phyloP scores from a whole-genome alignment of 108 stramenopile species.

The Cyclotella cryptica region DNA sequence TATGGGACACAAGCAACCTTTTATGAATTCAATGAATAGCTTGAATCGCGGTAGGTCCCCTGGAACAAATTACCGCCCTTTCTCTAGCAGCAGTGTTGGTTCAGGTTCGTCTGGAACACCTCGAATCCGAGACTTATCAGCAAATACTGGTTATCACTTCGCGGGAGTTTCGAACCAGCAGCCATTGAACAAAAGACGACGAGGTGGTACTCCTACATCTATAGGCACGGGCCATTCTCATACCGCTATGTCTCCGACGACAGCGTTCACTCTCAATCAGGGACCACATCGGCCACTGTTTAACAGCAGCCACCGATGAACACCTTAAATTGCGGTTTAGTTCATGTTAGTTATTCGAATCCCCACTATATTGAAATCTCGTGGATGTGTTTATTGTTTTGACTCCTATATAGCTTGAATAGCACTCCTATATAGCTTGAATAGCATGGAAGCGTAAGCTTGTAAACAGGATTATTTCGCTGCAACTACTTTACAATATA shows the following conservation, averaged over 20 bases:
- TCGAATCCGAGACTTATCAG: constrained; percentile 56
- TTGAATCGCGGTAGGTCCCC: constrained; percentile 41
- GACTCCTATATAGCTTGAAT: no score
- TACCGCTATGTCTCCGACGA: constrained; percentile 53
- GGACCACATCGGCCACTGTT: constrained; percentile 47
- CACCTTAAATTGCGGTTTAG: not conserved
- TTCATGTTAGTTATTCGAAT: no score
- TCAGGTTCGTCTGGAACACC: constrained; percentile 40
- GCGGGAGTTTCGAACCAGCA: constrained; percentile 46
- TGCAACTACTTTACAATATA: no score
- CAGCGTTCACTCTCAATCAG: constrained; percentile 59
- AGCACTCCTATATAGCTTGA: no score
- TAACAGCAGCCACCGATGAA: constrained; percentile 20
- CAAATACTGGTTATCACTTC: constrained; percentile 57
- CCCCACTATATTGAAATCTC: not conserved
- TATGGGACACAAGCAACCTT: constrained; percentile 27
- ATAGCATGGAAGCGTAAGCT: no score
- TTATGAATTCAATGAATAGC: constrained; percentile 45
- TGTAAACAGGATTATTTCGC: no score
- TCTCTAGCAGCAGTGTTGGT: constrained; percentile 55
- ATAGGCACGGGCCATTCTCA: constrained; percentile 25
- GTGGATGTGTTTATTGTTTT: not conserved
- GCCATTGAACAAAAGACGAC: constrained; percentile 52
- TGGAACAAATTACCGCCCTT: constrained; percentile 44
- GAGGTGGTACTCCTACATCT: constrained; percentile 50